phyloP scores from a whole-genome alignment of 179 eudicot species.

The Carnegiea gigantea region DNA sequence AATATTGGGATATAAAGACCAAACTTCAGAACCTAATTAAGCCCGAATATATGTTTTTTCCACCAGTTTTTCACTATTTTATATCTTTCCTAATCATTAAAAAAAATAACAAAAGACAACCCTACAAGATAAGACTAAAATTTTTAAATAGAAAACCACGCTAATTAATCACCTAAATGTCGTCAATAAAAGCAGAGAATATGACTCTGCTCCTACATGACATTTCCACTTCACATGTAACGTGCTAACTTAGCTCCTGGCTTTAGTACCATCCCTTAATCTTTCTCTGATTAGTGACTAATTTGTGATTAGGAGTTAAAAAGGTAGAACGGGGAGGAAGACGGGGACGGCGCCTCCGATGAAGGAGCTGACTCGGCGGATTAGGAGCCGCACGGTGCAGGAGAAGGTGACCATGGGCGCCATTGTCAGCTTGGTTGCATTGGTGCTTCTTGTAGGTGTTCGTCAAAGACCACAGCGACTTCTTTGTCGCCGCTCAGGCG shows the following conservation, averaged over 20 bases:
- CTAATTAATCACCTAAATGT: too few relatives aligned
- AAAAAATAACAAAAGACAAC: too few relatives aligned
- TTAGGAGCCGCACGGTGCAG: background rate
- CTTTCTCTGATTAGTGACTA: too few relatives aligned
- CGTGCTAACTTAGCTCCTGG: background rate
- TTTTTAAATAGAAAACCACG: too few relatives aligned
- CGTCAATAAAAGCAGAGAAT: too few relatives aligned
- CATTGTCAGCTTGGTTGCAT: background rate
- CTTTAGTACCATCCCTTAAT: too few relatives aligned
- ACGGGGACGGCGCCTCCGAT: background rate
- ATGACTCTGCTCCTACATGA: too few relatives aligned
- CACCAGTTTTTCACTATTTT: too few relatives aligned
- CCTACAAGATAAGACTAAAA: too few relatives aligned
- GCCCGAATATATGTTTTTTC: background rate
- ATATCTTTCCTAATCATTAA: background rate
- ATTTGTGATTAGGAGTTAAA: too few relatives aligned
- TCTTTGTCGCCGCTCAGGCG: constrained; percentile 2
- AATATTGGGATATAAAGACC: background rate
- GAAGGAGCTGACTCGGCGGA: background rate
- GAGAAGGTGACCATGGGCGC: background rate
- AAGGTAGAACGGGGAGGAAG: background rate
- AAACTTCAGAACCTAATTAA: background rate
- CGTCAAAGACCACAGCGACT: background rate
- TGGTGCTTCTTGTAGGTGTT: background rate
- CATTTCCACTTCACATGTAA: too few relatives aligned